These are phyloP conservation scores for Meredithiella fracta DNA, from an alignment of 2,329 filamentous ascomycete genomes.

Conservation along the genomic window DNA sequence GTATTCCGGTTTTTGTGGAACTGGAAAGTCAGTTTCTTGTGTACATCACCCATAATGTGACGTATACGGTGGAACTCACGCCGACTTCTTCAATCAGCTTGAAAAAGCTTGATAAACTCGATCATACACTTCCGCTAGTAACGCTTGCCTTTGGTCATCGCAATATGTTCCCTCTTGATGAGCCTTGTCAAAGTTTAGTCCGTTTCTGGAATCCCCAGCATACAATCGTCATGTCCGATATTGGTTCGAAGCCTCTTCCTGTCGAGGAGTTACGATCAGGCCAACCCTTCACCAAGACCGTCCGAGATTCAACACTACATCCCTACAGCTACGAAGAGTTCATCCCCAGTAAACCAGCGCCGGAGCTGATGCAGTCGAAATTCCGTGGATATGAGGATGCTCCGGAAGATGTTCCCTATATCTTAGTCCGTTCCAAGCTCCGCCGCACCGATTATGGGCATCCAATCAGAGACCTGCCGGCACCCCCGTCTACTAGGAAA, in stretches of 20 bases:
- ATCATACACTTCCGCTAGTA: slow-evolving; percentile 7
- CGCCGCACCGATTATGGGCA: slow-evolving; percentile 45
- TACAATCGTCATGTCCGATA: background rate
- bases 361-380: slow-evolving; percentile 24
- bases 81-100: background rate
- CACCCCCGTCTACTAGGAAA: slow-evolving; percentile 23
- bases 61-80: slow-evolving; percentile 24
- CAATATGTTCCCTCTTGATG: background rate
- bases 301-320: slow-evolving; percentile 17
- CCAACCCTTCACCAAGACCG: slow-evolving; percentile 16
- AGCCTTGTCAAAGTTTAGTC: background rate
- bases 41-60: slow-evolving; percentile 23
- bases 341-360: slow-evolving; percentile 29
- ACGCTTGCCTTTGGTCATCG: slow-evolving; percentile 9
- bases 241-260: background rate
- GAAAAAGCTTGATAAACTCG: slow-evolving; percentile 20
- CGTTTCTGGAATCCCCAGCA: slow-evolving; percentile 1
- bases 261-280: slow-evolving; percentile 18
- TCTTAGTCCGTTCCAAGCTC: slow-evolving; percentile 33
- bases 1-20: slow-evolving; percentile 29
- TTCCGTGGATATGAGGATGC: slow-evolving; percentile 24
- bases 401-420: slow-evolving; percentile 31
- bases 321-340: slow-evolving; percentile 29
- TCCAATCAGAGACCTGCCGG: slow-evolving; percentile 14
- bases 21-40: slow-evolving; percentile 24